phyloP scores from a whole-genome alignment of 164 flowering plant species.

The Macadamia tetraphylla region DNA sequence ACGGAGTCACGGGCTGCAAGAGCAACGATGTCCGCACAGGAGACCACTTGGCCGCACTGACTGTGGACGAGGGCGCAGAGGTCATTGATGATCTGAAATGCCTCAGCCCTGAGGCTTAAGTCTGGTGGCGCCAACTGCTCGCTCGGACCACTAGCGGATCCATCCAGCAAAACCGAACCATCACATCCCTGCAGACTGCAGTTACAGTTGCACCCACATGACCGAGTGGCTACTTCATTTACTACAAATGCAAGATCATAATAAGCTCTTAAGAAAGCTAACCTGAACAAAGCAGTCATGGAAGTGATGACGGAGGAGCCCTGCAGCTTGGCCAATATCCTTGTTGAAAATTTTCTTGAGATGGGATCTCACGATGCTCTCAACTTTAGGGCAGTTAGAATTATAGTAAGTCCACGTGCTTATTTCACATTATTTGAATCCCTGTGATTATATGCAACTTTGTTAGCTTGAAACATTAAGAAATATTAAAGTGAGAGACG shows the following conservation, averaged over 20 bases:
- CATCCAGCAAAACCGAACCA: slow-evolving; percentile 52
- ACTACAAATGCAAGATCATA: no score
- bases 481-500: no score
- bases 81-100: slow-evolving; percentile 37
- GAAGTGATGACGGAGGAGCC: slow-evolving; percentile 65
- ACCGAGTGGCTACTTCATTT: no score
- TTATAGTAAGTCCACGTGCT: slow-evolving; percentile 26
- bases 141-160: slow-evolving; percentile 48
- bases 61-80: slow-evolving; percentile 29
- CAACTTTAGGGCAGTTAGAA: slow-evolving; percentile 45
- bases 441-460: no score
- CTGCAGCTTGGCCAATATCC: slow-evolving; percentile 63
- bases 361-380: slow-evolving; percentile 36
- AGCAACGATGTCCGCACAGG: slow-evolving; percentile 51
- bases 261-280: neutral
- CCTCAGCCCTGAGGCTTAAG: slow-evolving; percentile 26
- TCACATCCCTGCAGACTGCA: slow-evolving; percentile 63
- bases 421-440: no score
- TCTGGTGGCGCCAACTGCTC: slow-evolving; percentile 47
- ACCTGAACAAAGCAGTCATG: slow-evolving; percentile 83
- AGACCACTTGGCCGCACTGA: slow-evolving; percentile 40
- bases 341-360: slow-evolving; percentile 39
- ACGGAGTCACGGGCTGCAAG: slow-evolving; percentile 61
- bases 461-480: no score
- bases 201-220: slow-evolving; percentile 1